phyloP scores from a whole-genome alignment of 2,329 filamentous ascomycete species.

The Ascocoryne sarcoides region DNA sequence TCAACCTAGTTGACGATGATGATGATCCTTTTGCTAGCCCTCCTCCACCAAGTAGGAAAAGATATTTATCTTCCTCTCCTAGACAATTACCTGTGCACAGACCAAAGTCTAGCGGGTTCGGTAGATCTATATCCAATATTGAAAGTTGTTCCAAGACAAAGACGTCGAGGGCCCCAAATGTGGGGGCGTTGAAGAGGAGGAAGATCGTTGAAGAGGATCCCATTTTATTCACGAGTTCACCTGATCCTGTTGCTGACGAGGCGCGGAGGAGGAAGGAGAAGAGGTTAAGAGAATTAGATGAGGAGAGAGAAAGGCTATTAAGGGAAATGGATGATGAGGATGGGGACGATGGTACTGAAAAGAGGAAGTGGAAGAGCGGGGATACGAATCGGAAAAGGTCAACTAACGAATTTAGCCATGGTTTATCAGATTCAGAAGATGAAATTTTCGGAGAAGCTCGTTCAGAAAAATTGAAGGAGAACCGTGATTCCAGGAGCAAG shows the following conservation, averaged over 20 bases:
- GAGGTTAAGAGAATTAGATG: neutral
- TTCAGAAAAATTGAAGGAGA: neutral
- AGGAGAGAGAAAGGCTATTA: too few species aligned
- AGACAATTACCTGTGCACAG: too few species aligned
- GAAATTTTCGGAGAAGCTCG: neutral
- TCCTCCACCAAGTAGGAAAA: too few species aligned
- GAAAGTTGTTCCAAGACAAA: conserved; percentile 20
- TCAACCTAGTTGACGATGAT: conserved; percentile 3
- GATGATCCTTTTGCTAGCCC: conserved; percentile 27
- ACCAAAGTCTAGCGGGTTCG: neutral
- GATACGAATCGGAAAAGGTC: neutral
- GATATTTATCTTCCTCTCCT: too few species aligned
- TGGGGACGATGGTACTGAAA: neutral
- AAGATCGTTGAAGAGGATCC: conserved; percentile 25
- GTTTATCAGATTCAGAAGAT: neutral
- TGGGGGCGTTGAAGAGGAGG: conserved; percentile 28
- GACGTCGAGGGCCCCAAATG: neutral
- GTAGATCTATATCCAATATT: conserved; percentile 27
- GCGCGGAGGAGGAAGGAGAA: conserved; percentile 12
- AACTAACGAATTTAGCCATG: neutral
- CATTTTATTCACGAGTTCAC: conserved; percentile 26
- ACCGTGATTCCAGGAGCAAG: too few species aligned
- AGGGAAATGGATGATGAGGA: neutral
- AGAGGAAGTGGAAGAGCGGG: neutral
- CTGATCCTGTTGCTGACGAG: conserved; percentile 17